Percentiles rank a stretch among this genome's conserved stretches.
Evolutionary conservation across 1,284 basidiomycete species (phyloP).

Genomic region (Cutaneotrichosporon sp.): DNA sequence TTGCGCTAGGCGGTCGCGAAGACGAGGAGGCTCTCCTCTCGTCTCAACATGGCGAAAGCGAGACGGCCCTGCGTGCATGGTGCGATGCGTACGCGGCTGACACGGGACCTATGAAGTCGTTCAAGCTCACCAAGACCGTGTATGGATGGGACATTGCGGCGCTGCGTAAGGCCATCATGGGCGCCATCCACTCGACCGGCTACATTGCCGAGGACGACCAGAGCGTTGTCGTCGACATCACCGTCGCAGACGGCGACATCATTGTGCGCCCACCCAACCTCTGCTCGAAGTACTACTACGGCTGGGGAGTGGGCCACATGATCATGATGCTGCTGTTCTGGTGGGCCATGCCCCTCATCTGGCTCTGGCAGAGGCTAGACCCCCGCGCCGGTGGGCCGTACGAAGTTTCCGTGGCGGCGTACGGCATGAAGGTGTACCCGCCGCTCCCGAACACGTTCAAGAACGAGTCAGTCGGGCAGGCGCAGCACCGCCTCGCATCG

Average conservation of each 20-base stretch:
- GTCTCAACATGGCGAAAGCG: not conserved
- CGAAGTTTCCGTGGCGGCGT: constrained; percentile 27
- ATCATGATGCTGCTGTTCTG: constrained; percentile 64
- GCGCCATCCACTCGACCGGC: constrained; percentile 58
- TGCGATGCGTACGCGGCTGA: constrained; percentile 68
- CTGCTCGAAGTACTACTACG: constrained; percentile 63
- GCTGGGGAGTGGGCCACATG: constrained; percentile 16
- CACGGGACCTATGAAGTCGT: constrained; percentile 64
- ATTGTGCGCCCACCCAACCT: constrained; percentile 63
- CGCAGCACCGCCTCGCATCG: constrained; percentile 34
- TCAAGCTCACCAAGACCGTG: constrained; percentile 64
- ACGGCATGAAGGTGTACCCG: constrained; percentile 44
- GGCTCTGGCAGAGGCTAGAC: constrained; percentile 28
- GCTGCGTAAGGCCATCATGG: constrained; percentile 55
- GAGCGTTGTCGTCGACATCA: constrained; percentile 58
- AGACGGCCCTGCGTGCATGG: constrained; percentile 60
- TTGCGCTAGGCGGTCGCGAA: constrained; percentile 4
- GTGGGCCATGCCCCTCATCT: constrained; percentile 66
- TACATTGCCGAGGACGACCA: constrained; percentile 54
- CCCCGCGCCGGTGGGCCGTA: constrained; percentile 34
- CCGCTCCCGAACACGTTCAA: constrained; percentile 44
- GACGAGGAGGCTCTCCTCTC: constrained; percentile 25
- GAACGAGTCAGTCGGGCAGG: constrained; percentile 33
- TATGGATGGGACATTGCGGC: constrained; percentile 67
- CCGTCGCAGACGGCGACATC: constrained; percentile 54